Conservation (phyloP, 129 eudicot genomes). For the Flaveria brownii region DNA sequence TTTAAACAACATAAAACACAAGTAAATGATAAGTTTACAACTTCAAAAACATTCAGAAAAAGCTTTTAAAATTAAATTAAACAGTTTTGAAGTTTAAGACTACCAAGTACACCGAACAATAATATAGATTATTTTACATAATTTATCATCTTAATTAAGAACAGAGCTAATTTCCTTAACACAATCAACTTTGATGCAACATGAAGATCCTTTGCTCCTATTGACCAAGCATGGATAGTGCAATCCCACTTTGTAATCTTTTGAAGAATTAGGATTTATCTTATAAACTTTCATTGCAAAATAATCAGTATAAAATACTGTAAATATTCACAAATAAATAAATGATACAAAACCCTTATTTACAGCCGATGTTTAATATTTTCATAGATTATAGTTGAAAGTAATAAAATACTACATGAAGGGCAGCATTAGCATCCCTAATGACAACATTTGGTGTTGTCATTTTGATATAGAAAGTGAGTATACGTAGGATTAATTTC, state of each 20-base stretch:
- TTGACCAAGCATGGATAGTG: constrained; percentile 72
- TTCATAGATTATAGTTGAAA: not conserved
- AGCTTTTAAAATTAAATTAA: too few species aligned
- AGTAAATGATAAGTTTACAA: too few species aligned
- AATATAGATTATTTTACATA: not conserved
- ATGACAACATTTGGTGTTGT: constrained; percentile 82
- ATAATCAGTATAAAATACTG: not conserved
- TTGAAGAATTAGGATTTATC: constrained; percentile 81
- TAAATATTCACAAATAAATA: not conserved
- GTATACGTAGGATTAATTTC: constrained; percentile 31
- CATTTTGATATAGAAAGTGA: constrained; percentile 68
- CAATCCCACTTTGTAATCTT: constrained; percentile 86
- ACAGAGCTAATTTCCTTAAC: constrained; percentile 70
- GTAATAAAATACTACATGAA: not conserved
- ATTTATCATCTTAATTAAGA: constrained; percentile 72
- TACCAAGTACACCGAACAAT: not conserved
- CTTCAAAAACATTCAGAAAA: too few species aligned
- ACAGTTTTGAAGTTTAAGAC: too few species aligned
- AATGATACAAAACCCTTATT: not conserved
- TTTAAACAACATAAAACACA: too few species aligned
- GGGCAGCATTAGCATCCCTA: constrained; percentile 67
- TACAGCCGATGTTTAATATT: not conserved
- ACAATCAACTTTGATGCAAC: constrained; percentile 74
- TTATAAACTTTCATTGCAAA: constrained; percentile 17
- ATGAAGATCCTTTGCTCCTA: constrained; percentile 85